A percentile compares a stretch with the other conserved stretches of the same genome.
Evolutionary conservation across 164 flowering plant species (phyloP).

Genomic region (Macadamia integrifolia): DNA sequence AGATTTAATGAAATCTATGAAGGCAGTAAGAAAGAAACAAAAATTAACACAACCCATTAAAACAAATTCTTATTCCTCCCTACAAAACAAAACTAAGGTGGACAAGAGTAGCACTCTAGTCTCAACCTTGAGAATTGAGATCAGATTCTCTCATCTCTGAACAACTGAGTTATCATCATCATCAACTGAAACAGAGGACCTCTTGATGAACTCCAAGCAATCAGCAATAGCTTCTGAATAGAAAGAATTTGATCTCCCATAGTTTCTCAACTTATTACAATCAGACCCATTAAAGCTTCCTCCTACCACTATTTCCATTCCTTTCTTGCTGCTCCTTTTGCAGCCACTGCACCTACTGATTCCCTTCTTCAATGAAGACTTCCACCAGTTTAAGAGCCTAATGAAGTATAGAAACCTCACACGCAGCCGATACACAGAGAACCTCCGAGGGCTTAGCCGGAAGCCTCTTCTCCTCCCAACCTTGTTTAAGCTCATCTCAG

Average conservation of each 20-base stretch:
- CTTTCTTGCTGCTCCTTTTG: too few species aligned
- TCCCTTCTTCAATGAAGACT: conserved; percentile 22
- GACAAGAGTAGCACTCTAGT: too few species aligned
- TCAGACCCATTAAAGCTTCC: background rate
- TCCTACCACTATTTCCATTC: background rate
- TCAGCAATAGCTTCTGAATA: conserved; percentile 76
- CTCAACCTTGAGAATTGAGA: too few species aligned
- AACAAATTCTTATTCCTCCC: too few species aligned
- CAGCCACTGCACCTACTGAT: background rate
- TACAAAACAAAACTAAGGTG: too few species aligned
- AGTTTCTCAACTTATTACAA: conserved; percentile 25
- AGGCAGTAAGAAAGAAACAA: too few species aligned
- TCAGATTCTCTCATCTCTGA: background rate
- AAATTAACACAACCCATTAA: too few species aligned
- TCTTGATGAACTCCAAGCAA: conserved; percentile 73
- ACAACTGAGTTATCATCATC: conserved; percentile 23
- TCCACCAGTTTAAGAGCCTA: conserved; percentile 28
- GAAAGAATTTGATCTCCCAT: conserved; percentile 51
- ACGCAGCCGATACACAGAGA: conserved; percentile 33
- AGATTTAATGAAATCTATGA: too few species aligned
- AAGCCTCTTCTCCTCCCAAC: conserved; percentile 23
- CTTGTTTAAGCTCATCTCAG: conserved; percentile 5
- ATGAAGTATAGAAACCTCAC: conserved; percentile 30
- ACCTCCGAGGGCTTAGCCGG: conserved; percentile 29
- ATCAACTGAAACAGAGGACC: conserved; percentile 37